phyloP scores from a whole-genome alignment of 2,329 filamentous ascomycete species.

The Microdochium bolleyi region DNA sequence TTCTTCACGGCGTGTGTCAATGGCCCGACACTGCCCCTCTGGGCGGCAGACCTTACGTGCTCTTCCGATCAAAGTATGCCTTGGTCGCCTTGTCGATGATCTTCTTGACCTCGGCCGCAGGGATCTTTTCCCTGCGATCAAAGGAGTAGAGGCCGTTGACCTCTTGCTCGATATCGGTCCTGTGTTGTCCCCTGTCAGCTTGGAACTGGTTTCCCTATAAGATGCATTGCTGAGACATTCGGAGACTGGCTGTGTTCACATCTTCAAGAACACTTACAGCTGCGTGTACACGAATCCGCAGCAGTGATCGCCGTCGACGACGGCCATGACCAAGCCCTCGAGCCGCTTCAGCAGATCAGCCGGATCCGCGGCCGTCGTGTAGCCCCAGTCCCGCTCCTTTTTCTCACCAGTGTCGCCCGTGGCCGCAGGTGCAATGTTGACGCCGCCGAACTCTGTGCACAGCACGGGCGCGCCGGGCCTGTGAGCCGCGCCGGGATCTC shows the following conservation, averaged over 20 bases:
- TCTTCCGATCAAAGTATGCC: constrained; percentile 30
- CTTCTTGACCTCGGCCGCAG: constrained; percentile 44
- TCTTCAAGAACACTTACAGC: constrained; percentile 37
- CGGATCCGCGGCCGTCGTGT: constrained; percentile 55
- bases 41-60: background rate
- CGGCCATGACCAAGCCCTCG: constrained; percentile 48
- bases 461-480: constrained; percentile 49
- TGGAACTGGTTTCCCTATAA: too few species aligned
- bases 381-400: constrained; percentile 53
- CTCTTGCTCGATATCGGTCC: constrained; percentile 58
- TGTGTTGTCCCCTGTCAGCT: constrained; percentile 8
- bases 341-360: constrained; percentile 51
- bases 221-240: too few species aligned
- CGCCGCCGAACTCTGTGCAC: constrained; percentile 61
- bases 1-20: too few species aligned
- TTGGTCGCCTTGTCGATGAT: constrained; percentile 46
- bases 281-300: constrained; percentile 63
- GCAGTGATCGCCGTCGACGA: constrained; percentile 46
- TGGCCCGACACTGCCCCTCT: too few species aligned
- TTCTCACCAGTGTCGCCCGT: constrained; percentile 15
- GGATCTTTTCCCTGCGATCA: constrained; percentile 52
- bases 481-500: constrained; percentile 45
- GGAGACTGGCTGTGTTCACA: too few species aligned
- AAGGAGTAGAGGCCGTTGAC: constrained; percentile 60
- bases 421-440: constrained; percentile 51